Evolutionary conservation across 352 stramenopile species (phyloP), one percentile per base, ranked within the genome.

Genomic region (Globisporangium megalacanthum): DNA sequence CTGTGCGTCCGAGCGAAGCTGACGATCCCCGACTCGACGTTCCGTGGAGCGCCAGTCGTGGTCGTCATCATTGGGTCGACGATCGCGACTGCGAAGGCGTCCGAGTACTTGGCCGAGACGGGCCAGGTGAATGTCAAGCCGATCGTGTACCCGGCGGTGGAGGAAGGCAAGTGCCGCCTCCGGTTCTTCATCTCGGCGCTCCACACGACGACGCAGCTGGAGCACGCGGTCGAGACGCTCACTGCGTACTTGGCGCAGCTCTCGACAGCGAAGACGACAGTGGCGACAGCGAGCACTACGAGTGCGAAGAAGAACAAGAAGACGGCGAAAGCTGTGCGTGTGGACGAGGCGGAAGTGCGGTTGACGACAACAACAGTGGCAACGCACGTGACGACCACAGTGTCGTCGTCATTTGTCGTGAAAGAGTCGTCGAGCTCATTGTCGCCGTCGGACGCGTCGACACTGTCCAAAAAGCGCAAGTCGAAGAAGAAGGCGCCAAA

Each of bases 181-280:
- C 83, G 85, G 19, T 95, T 95, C 58, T 95, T 95, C 63, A 89
- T 95, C 52, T 92, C 79, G 49, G 76, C 79, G 17, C 60, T 89
- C 36, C 82, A 93, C 65, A 84, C 73, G 20, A 77, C 79, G 49
- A 70, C 76, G 58, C 76, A 93, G 58, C 64, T 95, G 31, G 70
- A 89, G 42, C 69, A 80, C 45, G 72, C 83, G 0, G 73, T 90
- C 0, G 50, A 68, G 6, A 58, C 58, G 49, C 56, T 92, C 14
- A 62, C 68, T 8, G 65, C 55, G 2, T 84, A 82, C 31, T 41
- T 82, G 25, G 52, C 47, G 1, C 25, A 65, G 49, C 52, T 29
- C 33, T 42, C 19, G 31, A 48, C 10, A 36, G 29, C 17, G 31
- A 17, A 22, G 3, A 54, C 15, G 8, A 36, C 47, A 7, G 58